Conservation (phyloP, 192 early-diverging fungal species). For the Rhizophagus clarus region DNA sequence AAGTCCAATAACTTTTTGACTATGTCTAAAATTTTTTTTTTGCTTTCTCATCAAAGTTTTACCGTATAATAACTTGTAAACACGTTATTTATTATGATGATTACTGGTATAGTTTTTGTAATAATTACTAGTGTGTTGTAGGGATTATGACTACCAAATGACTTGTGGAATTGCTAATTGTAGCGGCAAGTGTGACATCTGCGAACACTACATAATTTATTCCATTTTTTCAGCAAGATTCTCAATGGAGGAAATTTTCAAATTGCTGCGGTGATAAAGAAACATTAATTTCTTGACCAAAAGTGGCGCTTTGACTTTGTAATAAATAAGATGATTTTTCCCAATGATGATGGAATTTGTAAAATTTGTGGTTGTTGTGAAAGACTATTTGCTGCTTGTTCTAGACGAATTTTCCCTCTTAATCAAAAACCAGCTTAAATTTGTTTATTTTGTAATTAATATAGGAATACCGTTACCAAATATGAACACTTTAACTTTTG, state of each 20-base stretch:
- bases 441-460: background rate
- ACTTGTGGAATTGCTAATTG: too few relatives aligned
- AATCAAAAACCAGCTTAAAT: background rate
- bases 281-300: background rate
- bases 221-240: background rate
- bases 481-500: slow-evolving; percentile 25
- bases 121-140: too few relatives aligned
- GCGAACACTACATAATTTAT: too few relatives aligned
- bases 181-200: background rate
- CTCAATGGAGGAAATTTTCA: background rate
- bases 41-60: too few relatives aligned
- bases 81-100: too few relatives aligned
- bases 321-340: too few relatives aligned
- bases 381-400: background rate
- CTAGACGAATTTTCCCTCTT: slow-evolving; percentile 20
- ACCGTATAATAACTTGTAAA: too few relatives aligned
- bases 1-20: too few relatives aligned
- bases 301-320: too few relatives aligned
- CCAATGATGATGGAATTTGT: background rate
- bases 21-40: too few relatives aligned
- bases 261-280: background rate
- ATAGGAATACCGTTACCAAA: slow-evolving; percentile 2
- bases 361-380: background rate
- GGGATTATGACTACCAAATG: too few relatives aligned
- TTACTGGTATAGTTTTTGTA: too few relatives aligned